Conservation (phyloP, 1,139 yeast species). For the Ashbya aceris region DNA sequence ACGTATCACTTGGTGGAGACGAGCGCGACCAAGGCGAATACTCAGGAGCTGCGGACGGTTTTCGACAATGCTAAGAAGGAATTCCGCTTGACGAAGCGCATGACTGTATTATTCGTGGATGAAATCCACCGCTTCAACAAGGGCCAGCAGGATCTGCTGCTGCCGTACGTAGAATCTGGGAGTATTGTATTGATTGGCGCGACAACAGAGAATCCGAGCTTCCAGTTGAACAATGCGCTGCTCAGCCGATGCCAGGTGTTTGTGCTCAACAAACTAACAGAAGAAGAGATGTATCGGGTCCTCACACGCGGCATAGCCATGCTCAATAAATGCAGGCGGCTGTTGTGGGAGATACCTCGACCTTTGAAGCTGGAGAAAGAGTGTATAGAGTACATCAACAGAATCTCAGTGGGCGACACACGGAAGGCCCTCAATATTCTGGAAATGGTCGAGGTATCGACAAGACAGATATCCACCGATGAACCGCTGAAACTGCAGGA, state of each 20-base stretch:
- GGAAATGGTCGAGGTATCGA: constrained; percentile 43
- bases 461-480: constrained; percentile 12
- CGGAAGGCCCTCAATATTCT: constrained; percentile 71
- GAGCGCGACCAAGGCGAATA: constrained; percentile 75
- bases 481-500: constrained; percentile 12
- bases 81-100: constrained; percentile 50
- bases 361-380: constrained; percentile 46
- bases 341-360: constrained; percentile 26
- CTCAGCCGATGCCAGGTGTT: constrained; percentile 84
- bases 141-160: constrained; percentile 77
- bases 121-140: constrained; percentile 90
- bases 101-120: constrained; percentile 78
- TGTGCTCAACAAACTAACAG: constrained; percentile 56
- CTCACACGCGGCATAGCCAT: constrained; percentile 54
- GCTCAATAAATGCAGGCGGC: constrained; percentile 49
- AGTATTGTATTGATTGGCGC: constrained; percentile 74
- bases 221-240: constrained; percentile 78
- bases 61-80: constrained; percentile 71
- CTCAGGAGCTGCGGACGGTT: constrained; percentile 59
- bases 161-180: constrained; percentile 66
- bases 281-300: constrained; percentile 48
- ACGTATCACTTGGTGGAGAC: constrained; percentile 65
- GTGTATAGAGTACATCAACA: constrained; percentile 61
- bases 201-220: constrained; percentile 95
- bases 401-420: constrained; percentile 83